These are phyloP conservation scores for Combretum micranthum DNA, from an alignment of 345 rosid genomes.

Conservation along the genomic window DNA sequence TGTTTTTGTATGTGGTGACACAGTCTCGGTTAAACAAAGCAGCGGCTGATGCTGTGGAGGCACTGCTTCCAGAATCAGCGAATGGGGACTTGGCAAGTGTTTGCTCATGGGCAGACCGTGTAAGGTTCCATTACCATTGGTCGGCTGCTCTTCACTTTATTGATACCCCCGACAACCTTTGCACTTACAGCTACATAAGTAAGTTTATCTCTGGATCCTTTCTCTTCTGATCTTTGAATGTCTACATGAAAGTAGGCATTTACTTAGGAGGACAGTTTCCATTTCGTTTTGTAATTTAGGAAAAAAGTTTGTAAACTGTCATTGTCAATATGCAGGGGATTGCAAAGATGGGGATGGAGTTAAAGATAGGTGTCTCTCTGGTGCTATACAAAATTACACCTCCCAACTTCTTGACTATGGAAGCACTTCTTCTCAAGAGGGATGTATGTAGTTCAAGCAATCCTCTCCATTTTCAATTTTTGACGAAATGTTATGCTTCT, in stretches of 20 bases:
- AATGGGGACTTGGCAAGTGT: conserved; percentile 53
- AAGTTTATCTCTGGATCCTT: conserved; percentile 9
- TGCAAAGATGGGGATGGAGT: conserved; percentile 68
- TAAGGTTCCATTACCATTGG: conserved; percentile 66
- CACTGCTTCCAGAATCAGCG: conserved; percentile 51
- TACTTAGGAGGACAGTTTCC: background rate
- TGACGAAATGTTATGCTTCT: background rate
- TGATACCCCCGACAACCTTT: conserved; percentile 59
- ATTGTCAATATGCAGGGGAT: conserved; percentile 44
- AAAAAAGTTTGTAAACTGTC: background rate
- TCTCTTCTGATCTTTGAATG: background rate
- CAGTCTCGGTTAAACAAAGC: conserved; percentile 54
- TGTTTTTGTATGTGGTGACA: background rate
- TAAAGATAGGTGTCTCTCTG: conserved; percentile 70
- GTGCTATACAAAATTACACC: conserved; percentile 86
- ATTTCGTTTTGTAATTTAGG: background rate
- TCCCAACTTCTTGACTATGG: conserved; percentile 68
- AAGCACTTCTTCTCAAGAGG: conserved; percentile 27
- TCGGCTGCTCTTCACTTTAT: conserved; percentile 66
- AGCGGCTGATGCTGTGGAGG: conserved; percentile 46
- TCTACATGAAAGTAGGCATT: background rate
- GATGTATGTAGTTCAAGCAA: conserved; percentile 27
- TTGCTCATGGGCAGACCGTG: conserved; percentile 71
- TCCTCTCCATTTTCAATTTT: background rate
- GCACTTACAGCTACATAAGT: conserved; percentile 54